phyloP scores from a whole-genome alignment of 2,329 filamentous ascomycete genomes.

The Cadophora sp. region DNA sequence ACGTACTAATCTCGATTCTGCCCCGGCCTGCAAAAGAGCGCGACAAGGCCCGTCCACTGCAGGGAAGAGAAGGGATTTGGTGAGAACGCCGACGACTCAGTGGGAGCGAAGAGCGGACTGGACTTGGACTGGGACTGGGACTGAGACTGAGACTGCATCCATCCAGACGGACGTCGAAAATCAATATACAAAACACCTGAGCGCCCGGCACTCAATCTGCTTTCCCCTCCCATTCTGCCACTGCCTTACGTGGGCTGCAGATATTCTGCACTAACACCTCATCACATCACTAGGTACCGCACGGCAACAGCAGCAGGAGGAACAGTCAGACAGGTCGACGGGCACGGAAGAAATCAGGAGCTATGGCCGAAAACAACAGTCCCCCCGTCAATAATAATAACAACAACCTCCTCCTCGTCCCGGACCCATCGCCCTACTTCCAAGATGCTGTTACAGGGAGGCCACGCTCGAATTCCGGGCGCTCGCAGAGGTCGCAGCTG shows the following conservation, averaged over 20 bases:
- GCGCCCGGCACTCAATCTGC: not conserved
- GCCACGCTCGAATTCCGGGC: slow-evolving; percentile 20
- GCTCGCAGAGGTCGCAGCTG: slow-evolving; percentile 18
- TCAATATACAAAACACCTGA: slow-evolving; percentile 2
- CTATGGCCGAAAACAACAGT: slow-evolving; percentile 8
- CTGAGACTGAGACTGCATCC: not conserved
- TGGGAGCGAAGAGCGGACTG: not conserved
- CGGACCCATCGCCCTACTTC: slow-evolving; percentile 20
- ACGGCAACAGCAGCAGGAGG: not conserved
- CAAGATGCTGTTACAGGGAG: slow-evolving; percentile 15
- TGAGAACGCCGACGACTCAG: not conserved
- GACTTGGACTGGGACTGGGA: too few relatives aligned
- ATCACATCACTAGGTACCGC: not conserved
- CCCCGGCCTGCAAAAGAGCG: slow-evolving; percentile 1
- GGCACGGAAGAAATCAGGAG: not conserved
- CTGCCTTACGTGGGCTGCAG: slow-evolving; percentile 14
- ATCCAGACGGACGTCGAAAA: not conserved
- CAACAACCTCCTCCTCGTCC: slow-evolving; percentile 20
- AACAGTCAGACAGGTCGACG: not conserved
- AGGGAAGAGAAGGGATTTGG: not conserved
- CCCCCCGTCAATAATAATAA: slow-evolving; percentile 12
- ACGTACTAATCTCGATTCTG: slow-evolving; percentile 19
- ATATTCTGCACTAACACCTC: slow-evolving; percentile 8
- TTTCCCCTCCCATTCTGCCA: not conserved
- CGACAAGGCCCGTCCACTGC: not conserved